Evolutionary conservation across 768 basidiomycete species (phyloP), one percentile per base, ranked within the genome.

Genomic region (Dioszegia crocea): DNA sequence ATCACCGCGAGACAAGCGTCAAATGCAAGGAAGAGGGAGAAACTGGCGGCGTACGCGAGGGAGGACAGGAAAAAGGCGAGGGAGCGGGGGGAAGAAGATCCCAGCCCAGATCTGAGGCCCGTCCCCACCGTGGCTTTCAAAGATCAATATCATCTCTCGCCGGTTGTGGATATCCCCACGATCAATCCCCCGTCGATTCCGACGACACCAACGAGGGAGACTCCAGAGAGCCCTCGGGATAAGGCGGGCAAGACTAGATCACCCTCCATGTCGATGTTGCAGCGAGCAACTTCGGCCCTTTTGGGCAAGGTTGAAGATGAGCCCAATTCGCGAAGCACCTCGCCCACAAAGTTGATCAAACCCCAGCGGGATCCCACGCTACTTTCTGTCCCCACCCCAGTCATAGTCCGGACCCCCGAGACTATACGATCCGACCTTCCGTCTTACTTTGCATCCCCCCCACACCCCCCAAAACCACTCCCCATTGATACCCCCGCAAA

Each of bases 251-350:
- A 93, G 74, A 80, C 77, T 24, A 82, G 93, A 16, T 85, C 90
- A 1, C 88, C 91, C 5, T 94, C 92, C 58, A 89, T 98, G 51
- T 92, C 87, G 68, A 96, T 98, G 75, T 89, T 98, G 83, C 93
- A 97, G 68, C 85, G 92, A 24, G 92, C 91, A 0, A 93, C 91
- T 1, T 94, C 91, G 0, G 90, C 88, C 10, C 64, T 76, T 45
- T 87, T 12, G 88, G 93, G 10, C 88, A 91, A 46, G 79, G n/a
- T n/a, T n/a, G 86, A 60, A 91, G 91, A 78, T 78, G 83, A 0
- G 90, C 91, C 72, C 86, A 80, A 67, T 0, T 51, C 50, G 50
- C 31, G 62, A 30, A 53, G 63, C 14, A 52, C 48, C 11, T 73
- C 76, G 29, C 71, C 74, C 0, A 62, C 66, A 11, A 76, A 76